Percentiles rank a stretch among this genome's conserved stretches.
phyloP scores from a whole-genome alignment of 805 yeast genomes.

The Peterozyma xylosa region DNA sequence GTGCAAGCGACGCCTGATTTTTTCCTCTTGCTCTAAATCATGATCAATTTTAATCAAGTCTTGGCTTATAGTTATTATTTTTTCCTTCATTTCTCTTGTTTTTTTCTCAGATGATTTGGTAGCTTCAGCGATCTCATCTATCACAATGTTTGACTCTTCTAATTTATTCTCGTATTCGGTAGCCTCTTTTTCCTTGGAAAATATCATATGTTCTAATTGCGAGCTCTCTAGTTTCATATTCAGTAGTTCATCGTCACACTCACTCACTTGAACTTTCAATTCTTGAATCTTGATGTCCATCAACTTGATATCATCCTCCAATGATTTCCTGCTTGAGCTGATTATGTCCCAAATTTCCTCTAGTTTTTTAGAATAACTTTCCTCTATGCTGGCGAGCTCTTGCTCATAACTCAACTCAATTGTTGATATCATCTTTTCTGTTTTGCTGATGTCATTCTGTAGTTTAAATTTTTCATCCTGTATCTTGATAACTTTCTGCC shows the following conservation, averaged over 20 bases:
- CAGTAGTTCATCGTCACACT: no score
- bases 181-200: no score
- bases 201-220: no score
- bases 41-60: constrained; percentile 1
- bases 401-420: constrained; percentile 18
- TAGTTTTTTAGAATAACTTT: constrained; percentile 9
- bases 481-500: background rate
- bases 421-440: constrained; percentile 9
- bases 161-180: no score
- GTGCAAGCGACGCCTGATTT: constrained; percentile 55
- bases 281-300: background rate
- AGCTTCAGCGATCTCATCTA: no score
- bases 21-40: constrained; percentile 39
- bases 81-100: no score
- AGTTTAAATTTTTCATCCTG: background rate
- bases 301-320: constrained; percentile 4
- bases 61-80: no score
- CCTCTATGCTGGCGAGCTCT: constrained; percentile 15
- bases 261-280: no score
- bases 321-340: background rate
- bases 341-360: constrained; percentile 2
- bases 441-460: background rate
- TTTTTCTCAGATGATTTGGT: no score
- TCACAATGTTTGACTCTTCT: no score
- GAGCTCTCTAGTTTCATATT: no score